These are phyloP conservation scores for Podospora fimiseda DNA, from an alignment of 495 filamentous ascomycete species.

Conservation along the genomic window DNA sequence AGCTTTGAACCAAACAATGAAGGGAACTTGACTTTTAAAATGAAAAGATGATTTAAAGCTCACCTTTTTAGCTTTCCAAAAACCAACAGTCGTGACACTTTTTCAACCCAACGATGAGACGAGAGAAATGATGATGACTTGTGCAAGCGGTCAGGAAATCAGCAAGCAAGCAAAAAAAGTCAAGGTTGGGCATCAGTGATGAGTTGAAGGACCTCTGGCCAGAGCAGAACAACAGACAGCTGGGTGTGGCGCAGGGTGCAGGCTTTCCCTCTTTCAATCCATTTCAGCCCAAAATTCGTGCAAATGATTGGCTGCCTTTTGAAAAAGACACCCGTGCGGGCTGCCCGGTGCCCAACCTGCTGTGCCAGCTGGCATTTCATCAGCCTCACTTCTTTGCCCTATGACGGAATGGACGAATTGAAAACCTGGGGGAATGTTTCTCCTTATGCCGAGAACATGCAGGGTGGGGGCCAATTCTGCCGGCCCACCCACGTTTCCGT, in stretches of 20 bases:
- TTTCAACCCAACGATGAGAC: constrained; percentile 5
- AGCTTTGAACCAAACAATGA: constrained; percentile 7
- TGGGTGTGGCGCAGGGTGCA: constrained; percentile 18
- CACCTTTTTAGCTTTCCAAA: too few relatives aligned
- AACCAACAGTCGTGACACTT: too few relatives aligned
- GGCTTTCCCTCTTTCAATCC: not conserved
- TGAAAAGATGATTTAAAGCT: not conserved
- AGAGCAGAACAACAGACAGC: constrained; percentile 13
- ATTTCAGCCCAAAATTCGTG: constrained; percentile 7
- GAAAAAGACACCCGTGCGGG: not conserved
- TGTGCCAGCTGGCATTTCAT: constrained; percentile 25
- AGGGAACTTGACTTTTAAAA: constrained; percentile 7
- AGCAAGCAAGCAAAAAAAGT: not conserved
- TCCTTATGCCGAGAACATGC: constrained; percentile 13
- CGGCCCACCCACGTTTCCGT: not conserved
- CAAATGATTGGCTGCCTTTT: constrained; percentile 14
- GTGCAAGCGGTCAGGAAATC: constrained; percentile 32
- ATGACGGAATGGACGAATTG: constrained; percentile 21
- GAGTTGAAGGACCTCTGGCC: not conserved
- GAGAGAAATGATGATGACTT: constrained; percentile 21
- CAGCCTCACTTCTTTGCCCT: constrained; percentile 25
- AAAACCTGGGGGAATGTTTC: constrained; percentile 18
- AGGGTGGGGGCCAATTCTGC: not conserved
- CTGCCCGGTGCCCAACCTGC: constrained; percentile 20
- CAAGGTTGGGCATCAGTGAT: constrained; percentile 33